Base-by-base conservation (phyloP, 75 land plant species). In the Gnetum montanum region DNA sequence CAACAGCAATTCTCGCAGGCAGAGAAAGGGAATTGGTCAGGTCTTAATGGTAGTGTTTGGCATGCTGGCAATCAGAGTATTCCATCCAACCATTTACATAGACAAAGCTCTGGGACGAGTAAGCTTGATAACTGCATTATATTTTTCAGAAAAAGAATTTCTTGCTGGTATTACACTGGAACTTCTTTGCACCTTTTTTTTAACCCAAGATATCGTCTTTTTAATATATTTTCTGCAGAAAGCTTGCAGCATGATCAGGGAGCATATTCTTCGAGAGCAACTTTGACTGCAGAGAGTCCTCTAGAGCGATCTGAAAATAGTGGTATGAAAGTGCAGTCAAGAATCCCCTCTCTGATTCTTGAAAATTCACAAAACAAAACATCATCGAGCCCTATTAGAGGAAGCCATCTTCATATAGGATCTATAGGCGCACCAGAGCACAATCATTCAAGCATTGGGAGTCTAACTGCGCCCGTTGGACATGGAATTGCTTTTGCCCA, bases 361-460 rank as follows among this genome's bases (percentile, higher is more conserved):
- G 37, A 53, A 22, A 53, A 25, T 53, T 1, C 34, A 19, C 22
- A 31, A 36, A 53, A 31, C 34, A 36, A 36, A 6, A 11, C 37
- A 31, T 53, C 36, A 33, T 5, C 55, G 19, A 26, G 13, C 34
- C 37, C 31, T 53, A 53, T 33, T 36, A 33, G 55, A 53, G 8
- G 25, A 53, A 53, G 37, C 25, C 55, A 16, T 20, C 37, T 19
- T 53, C 55, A 28, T n/a, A 23, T 25, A 11, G 55, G 55, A 11
- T 34, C 31, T 33, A 22, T 23, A 31, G 55, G 55, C 31, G 34
- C 55, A 10, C 25, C 36, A 13, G 55, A 53, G 13, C 37, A 15
- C 18, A 53, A 30, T 53, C 55, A 53, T 23, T 53, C 55, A 53
- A 53, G 29, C 22, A 30, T 36, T 11, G 55, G 55, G 19, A 53